These are phyloP conservation scores for Hippophae gyantsensis DNA, from an alignment of 306 rosid genomes.

Conservation along the genomic window DNA sequence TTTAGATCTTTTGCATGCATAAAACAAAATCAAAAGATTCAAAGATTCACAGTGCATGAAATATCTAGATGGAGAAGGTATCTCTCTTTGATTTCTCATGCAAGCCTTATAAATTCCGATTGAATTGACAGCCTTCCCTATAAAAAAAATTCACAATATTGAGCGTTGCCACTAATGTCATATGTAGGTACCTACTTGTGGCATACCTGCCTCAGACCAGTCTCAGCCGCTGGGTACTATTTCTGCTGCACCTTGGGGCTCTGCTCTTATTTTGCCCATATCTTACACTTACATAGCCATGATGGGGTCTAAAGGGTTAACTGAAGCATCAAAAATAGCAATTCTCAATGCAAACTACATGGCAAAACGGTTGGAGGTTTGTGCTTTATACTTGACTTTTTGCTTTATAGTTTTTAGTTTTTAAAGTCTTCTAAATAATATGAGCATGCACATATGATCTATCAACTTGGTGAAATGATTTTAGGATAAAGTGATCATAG, in stretches of 20 bases:
- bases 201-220: constrained; percentile 77
- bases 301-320: constrained; percentile 99
- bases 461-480: too few species aligned
- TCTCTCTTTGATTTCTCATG: not conserved
- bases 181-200: constrained; percentile 46
- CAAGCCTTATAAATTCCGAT: not conserved
- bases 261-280: constrained; percentile 97
- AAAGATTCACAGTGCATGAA: not conserved
- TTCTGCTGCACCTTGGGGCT: constrained; percentile 99
- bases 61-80: not conserved
- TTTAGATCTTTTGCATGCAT: constrained; percentile 7
- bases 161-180: too few species aligned
- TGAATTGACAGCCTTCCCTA: not conserved
- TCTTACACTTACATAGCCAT: constrained; percentile 93
- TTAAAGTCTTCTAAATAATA: too few species aligned
- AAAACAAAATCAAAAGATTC: constrained; percentile 1
- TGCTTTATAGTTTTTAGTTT: not conserved
- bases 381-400: constrained; percentile 12
- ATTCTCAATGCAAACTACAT: constrained; percentile 96
- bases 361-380: constrained; percentile 96
- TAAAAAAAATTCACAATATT: not conserved
- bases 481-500: too few species aligned
- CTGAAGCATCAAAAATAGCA: constrained; percentile 91
- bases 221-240: constrained; percentile 87
- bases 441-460: too few species aligned